Evolutionary conservation across 306 rosid genomes (phyloP).

Genomic region (Rosa persica): DNA sequence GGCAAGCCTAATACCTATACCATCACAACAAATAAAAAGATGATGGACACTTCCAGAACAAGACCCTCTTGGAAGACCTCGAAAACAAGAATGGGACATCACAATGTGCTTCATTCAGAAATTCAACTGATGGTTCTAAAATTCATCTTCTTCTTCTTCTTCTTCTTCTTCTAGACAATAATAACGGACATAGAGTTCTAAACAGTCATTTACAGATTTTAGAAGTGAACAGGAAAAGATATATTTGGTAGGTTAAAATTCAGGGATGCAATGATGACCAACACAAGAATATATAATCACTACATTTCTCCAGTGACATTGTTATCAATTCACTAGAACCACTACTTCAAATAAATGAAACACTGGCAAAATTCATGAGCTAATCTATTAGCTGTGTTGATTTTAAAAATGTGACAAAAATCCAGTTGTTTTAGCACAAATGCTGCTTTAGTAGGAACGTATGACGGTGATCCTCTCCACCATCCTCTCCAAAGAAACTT

Average conservation of each 20-base stretch:
- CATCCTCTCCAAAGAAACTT: neutral
- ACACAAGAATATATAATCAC: neutral
- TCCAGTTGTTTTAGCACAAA: constrained; percentile 11
- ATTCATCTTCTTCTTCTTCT: neutral
- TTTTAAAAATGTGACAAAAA: neutral
- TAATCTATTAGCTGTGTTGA: neutral
- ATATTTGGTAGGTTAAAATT: neutral
- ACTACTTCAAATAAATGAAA: neutral
- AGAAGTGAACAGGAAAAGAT: neutral
- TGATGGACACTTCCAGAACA: neutral
- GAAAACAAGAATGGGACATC: neutral
- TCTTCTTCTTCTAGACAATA: neutral
- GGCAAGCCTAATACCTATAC: neutral
- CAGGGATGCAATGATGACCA: neutral
- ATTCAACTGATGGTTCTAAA: neutral
- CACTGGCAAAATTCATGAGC: neutral
- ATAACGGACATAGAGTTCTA: neutral
- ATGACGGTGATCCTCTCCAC: neutral
- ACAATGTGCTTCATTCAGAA: neutral
- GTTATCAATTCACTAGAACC: neutral
- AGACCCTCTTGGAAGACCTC: neutral
- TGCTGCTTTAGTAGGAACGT: neutral
- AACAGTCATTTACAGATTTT: neutral
- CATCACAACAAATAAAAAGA: neutral
- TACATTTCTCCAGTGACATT: neutral